phyloP scores from a whole-genome alignment of 805 yeast genomes.

The Pichia eremophila region DNA sequence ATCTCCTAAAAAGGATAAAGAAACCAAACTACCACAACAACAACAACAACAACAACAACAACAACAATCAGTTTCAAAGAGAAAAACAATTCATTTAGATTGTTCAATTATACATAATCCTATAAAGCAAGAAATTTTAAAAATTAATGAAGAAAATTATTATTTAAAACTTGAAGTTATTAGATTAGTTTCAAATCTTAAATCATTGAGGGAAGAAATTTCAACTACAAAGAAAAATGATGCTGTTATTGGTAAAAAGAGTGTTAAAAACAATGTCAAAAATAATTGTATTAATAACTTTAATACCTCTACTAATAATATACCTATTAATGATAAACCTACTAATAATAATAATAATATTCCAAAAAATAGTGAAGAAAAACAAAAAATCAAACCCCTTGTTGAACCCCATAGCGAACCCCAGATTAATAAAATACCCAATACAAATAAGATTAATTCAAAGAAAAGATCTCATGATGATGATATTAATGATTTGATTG shows the following conservation, averaged over 20 bases:
- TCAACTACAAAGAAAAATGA: not conserved
- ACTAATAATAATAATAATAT: not conserved
- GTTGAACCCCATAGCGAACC: no score
- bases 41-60: not conserved
- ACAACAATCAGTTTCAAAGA: not conserved
- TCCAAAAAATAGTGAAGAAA: not conserved
- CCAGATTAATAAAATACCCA: slow-evolving; percentile 10
- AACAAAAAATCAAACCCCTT: no score
- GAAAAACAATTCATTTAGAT: slow-evolving; percentile 12
- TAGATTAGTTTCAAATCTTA: slow-evolving; percentile 35
- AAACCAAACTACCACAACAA: not conserved
- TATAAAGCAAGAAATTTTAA: slow-evolving; percentile 31
- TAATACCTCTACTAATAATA: slow-evolving; percentile 1
- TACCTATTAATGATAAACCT: not conserved
- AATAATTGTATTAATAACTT: not conserved
- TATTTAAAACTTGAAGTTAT: slow-evolving; percentile 35
- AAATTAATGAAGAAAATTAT: slow-evolving; percentile 37
- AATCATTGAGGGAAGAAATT: slow-evolving; percentile 22
- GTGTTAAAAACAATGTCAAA: no score
- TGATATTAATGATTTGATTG: slow-evolving; percentile 28
- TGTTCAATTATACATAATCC: slow-evolving; percentile 23
- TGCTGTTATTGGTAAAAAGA: no score
- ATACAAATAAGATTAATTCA: not conserved
- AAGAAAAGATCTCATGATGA: slow-evolving; percentile 24
- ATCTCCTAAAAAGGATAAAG: not conserved